Percentiles rank a stretch among this genome's conserved stretches.
phyloP scores from a whole-genome alignment of 2,329 filamentous ascomycete genomes.

The Ophiostoma sp. region DNA sequence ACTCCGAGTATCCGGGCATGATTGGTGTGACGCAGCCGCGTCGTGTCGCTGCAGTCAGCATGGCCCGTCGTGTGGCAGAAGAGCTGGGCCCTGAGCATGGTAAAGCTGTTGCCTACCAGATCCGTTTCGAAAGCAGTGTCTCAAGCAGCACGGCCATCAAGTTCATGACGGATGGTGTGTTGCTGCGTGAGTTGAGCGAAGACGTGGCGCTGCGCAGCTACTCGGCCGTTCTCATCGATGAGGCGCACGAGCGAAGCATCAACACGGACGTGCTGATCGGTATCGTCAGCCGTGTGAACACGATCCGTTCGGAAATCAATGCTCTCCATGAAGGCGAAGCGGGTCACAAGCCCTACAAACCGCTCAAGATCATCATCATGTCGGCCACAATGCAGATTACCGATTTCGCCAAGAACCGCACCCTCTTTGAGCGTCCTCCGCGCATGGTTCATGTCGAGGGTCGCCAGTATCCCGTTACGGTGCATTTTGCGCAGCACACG shows the following conservation, averaged over 20 bases:
- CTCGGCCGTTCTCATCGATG: conserved; percentile 90
- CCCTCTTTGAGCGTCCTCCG: conserved; percentile 74
- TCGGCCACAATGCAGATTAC: conserved; percentile 90
- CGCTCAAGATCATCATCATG: conserved; percentile 96
- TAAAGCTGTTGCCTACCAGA: conserved; percentile 84
- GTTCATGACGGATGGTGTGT: conserved; percentile 98
- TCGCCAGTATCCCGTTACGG: conserved; percentile 83
- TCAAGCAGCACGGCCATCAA: conserved; percentile 84
- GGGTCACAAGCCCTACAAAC: conserved; percentile 58
- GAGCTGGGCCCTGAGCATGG: conserved; percentile 73
- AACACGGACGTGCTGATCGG: conserved; percentile 99
- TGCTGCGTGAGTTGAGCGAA: conserved; percentile 85
- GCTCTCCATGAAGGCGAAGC: conserved; percentile 48
- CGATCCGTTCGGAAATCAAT: conserved; percentile 69
- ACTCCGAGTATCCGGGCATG: conserved; percentile 81
- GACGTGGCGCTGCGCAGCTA: conserved; percentile 89
- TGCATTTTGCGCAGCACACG: conserved; percentile 84
- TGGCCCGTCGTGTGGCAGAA: conserved; percentile 86
- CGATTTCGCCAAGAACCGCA: conserved; percentile 82
- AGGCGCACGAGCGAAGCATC: conserved; percentile 94
- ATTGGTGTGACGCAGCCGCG: conserved; percentile 94
- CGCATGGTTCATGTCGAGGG: conserved; percentile 89
- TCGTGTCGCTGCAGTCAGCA: conserved; percentile 92
- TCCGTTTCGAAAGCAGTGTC: conserved; percentile 87
- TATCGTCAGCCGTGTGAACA: conserved; percentile 91